Base-by-base conservation (phyloP, 1,139 yeast species). In the Sugiyamaella japonica region DNA sequence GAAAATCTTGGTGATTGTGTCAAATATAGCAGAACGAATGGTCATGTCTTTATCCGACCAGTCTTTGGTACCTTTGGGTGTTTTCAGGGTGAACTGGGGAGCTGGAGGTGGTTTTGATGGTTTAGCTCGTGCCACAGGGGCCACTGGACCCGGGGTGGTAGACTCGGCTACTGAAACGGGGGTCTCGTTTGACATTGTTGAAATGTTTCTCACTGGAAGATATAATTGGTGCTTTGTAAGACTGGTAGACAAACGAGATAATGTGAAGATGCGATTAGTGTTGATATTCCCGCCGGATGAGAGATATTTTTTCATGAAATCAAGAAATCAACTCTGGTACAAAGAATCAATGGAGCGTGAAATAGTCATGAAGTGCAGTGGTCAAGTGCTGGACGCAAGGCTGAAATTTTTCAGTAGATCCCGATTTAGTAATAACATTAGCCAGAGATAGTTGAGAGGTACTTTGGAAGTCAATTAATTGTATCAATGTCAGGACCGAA, bases 11-110 rank as follows among this genome's bases (percentile, higher is more conserved):
- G 91, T 82, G 61, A 93, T 74, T 13, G 89, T 81, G 52, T 77
- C 76, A 69, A 93, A 93, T 59, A 93, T 82, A 44, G 88, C 95
- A 65, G 89, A 93, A 71, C 99, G 84, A 64, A 93, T 82, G 46
- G 89, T 86, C 98, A 93, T 93, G 71, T 93, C 99, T 71, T 87
- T 87, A 65, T 93, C 99, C 61, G 96, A 87, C 99, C 99, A 93
- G 72, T 93, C 99, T 70, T 71, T 72, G 64, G 99, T 93, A 61
- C 99, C 99, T 72, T 91, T 93, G 54, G 99, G 98, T 47, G 96
- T 89, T 73, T 93, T 93, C 68, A 93, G 79, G 59, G 86, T 80
- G 70, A 87, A 89, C 61, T 78, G 82, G 17, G 51, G 45, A 20
- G 40, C 40, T 7, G 45, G 53, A 9, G 42, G 34, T 40, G 59